These are phyloP conservation scores for Pythium biforme DNA, from an alignment of 352 stramenopile genomes.

Conservation along the genomic window DNA sequence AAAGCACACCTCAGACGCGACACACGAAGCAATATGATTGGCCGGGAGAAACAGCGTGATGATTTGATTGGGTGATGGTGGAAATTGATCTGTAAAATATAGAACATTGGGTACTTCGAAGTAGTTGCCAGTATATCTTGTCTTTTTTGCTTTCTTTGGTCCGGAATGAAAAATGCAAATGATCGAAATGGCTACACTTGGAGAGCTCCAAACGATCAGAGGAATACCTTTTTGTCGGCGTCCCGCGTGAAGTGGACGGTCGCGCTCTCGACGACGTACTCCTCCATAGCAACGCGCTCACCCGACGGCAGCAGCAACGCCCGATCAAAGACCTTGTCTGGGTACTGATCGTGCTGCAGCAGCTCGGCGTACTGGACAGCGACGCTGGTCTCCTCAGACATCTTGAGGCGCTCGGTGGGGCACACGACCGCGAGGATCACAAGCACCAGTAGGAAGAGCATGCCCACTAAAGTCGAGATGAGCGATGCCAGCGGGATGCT, in stretches of 20 bases:
- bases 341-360: constrained; percentile 19
- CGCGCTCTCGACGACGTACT: constrained; percentile 45
- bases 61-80: too few relatives aligned
- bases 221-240: constrained; percentile 17
- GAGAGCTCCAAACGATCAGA: constrained; percentile 8
- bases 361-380: constrained; percentile 11
- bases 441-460: constrained; percentile 34
- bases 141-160: too few relatives aligned
- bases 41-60: too few relatives aligned
- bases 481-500: constrained; percentile 30
- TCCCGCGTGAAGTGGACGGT: constrained; percentile 25
- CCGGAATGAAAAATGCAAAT: background rate
- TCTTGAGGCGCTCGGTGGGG: constrained; percentile 35
- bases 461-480: constrained; percentile 42
- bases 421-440: constrained; percentile 28
- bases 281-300: constrained; percentile 34
- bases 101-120: too few relatives aligned
- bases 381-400: constrained; percentile 22
- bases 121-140: too few relatives aligned
- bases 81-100: too few relatives aligned
- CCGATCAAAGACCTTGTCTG: constrained; percentile 32
- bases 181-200: background rate
- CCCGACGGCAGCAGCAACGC: constrained; percentile 25
- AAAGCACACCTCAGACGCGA: too few relatives aligned
- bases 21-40: too few relatives aligned